phyloP scores from a whole-genome alignment of 805 yeast genomes.

The Saturnispora dispora region DNA sequence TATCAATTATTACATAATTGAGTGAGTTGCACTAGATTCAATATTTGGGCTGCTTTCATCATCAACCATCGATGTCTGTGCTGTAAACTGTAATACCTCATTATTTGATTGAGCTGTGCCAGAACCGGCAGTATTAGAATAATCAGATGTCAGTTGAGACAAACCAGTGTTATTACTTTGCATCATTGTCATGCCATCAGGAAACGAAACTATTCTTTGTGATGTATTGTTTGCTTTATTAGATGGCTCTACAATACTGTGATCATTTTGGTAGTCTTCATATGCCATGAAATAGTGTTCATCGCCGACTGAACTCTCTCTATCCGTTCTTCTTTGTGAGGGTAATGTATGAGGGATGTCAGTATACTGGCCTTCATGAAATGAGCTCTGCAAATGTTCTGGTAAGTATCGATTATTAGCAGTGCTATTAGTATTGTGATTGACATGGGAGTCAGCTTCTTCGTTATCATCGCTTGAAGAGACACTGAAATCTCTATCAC shows the following conservation, averaged over 20 bases:
- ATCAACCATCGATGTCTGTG: constrained; percentile 12
- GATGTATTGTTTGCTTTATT: not conserved
- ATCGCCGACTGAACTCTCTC: not conserved
- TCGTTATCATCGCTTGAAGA: constrained; percentile 7
- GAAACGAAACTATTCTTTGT: constrained; percentile 5
- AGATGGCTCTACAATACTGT: constrained; percentile 17
- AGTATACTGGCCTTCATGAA: constrained; percentile 7
- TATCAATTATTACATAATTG: constrained; percentile 21
- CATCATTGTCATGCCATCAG: constrained; percentile 8
- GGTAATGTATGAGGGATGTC: not conserved
- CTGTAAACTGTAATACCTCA: constrained; percentile 9
- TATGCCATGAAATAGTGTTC: constrained; percentile 29
- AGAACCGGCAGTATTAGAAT: constrained; percentile 8
- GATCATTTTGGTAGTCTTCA: constrained; percentile 31
- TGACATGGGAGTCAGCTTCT: not conserved
- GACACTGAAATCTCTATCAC: constrained; percentile 2
- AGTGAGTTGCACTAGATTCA: constrained; percentile 21
- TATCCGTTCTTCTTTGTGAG: not conserved
- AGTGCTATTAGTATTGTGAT: not conserved
- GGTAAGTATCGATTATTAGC: not conserved
- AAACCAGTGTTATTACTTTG: not conserved
- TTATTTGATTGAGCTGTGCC: constrained; percentile 6
- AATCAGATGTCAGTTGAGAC: constrained; percentile 4
- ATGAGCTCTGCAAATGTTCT: constrained; percentile 11
- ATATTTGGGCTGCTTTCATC: constrained; percentile 12